These are phyloP conservation scores for Arthroderma uncinatum DNA, from an alignment of 2,329 filamentous ascomycete genomes.

Conservation along the genomic window DNA sequence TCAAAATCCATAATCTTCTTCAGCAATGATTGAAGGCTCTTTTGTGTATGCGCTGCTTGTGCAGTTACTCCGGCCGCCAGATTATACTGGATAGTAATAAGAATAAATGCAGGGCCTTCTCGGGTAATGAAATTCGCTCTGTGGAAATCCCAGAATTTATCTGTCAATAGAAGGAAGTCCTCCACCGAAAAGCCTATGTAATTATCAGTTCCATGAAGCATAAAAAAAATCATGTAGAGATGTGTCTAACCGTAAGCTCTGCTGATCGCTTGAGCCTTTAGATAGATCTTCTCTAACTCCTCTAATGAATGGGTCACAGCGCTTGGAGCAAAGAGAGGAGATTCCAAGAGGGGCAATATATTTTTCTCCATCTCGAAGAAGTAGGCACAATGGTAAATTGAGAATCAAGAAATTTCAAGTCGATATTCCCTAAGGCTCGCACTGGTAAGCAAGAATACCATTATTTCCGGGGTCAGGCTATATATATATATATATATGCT, in stretches of 20 bases:
- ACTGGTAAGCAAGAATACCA: no score
- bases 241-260: not conserved
- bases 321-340: not conserved
- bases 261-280: not conserved
- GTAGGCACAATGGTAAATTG: no score
- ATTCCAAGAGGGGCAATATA: not conserved
- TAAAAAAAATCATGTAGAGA: not conserved
- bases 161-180: not conserved
- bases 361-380: not conserved
- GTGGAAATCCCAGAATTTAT: conserved; percentile 7
- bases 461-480: no score
- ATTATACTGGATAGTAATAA: conserved; percentile 8
- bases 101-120: not conserved
- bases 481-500: no score
- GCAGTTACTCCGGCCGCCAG: not conserved
- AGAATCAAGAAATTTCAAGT: no score
- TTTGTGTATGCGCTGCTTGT: not conserved
- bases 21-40: not conserved
- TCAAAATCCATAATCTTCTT: conserved; percentile 4
- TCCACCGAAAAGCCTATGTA: conserved; percentile 1
- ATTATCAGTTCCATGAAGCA: not conserved
- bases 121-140: not conserved
- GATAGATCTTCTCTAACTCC: conserved; percentile 1
- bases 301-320: not conserved
- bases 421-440: no score